These are phyloP conservation scores for Aureobasidium sp. DNA, from an alignment of 2,329 filamentous ascomycete species.

Conservation along the genomic window DNA sequence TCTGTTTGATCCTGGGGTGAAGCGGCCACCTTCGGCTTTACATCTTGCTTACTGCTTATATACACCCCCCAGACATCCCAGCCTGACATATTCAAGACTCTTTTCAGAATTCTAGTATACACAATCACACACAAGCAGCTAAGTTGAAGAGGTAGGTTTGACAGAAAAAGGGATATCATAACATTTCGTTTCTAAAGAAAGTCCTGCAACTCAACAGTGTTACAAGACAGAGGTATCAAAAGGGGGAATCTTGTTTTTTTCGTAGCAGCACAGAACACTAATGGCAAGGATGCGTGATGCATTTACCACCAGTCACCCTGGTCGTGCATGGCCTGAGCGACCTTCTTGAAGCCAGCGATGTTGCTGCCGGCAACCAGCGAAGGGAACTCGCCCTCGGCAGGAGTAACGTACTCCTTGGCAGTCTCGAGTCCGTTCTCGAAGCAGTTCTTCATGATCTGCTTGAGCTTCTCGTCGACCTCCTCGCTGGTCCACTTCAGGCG, in stretches of 20 bases:
- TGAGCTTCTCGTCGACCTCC: slow-evolving; percentile 86
- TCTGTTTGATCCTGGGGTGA: neutral
- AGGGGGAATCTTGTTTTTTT: slow-evolving; percentile 4
- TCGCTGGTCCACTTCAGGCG: slow-evolving; percentile 78
- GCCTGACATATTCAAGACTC: neutral
- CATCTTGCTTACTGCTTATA: neutral
- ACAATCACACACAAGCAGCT: slow-evolving; percentile 15
- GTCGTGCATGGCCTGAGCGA: slow-evolving; percentile 86
- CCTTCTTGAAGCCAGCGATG: slow-evolving; percentile 97
- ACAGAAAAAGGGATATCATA: slow-evolving; percentile 7
- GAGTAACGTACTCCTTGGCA: slow-evolving; percentile 77
- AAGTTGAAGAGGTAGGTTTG: neutral
- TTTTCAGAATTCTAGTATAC: neutral
- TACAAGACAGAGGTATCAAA: slow-evolving; percentile 3
- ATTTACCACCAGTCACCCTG: slow-evolving; percentile 83
- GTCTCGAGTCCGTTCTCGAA: slow-evolving; percentile 86
- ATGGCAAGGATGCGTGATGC: neutral
- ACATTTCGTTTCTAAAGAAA: slow-evolving; percentile 8
- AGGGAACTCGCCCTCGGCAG: slow-evolving; percentile 75
- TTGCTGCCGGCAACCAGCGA: slow-evolving; percentile 89
- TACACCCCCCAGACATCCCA: neutral
- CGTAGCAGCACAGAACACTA: neutral
- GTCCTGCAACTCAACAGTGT: neutral
- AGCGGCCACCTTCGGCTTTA: slow-evolving; percentile 8
- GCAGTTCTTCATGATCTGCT: slow-evolving; percentile 89